A percentile compares a stretch with the other conserved stretches of the same genome.
These are phyloP conservation scores for Leccinum truebloodii DNA, from an alignment of 768 basidiomycete species.

Conservation along the genomic window DNA sequence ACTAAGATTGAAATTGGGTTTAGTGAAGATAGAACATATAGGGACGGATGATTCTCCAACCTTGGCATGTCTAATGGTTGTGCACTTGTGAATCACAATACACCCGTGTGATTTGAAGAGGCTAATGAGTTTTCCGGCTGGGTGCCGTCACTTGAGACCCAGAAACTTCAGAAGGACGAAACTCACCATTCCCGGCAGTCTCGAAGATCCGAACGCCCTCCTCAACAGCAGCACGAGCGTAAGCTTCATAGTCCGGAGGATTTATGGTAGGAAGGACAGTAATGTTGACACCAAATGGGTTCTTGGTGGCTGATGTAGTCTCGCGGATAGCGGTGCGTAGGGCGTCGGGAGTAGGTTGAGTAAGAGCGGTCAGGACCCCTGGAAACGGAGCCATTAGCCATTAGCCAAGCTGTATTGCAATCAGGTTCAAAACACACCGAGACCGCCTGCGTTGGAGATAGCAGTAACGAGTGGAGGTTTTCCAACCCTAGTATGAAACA, in stretches of 20 bases:
- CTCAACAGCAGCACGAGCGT: conserved; percentile 77
- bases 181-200: conserved; percentile 87
- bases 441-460: conserved; percentile 80
- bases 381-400: conserved; percentile 1
- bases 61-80: conserved; percentile 83
- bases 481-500: conserved; percentile 63
- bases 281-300: conserved; percentile 85
- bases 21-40: neutral
- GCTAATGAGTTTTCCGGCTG: conserved; percentile 76
- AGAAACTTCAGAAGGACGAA: neutral
- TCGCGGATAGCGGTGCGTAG: conserved; percentile 79
- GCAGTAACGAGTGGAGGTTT: conserved; percentile 72
- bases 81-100: conserved; percentile 89
- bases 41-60: conserved; percentile 41
- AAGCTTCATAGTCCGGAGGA: conserved; percentile 88
- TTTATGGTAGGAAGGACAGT: conserved; percentile 87
- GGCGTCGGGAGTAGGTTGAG: conserved; percentile 83
- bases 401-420: neutral
- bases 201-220: conserved; percentile 90
- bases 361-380: conserved; percentile 86
- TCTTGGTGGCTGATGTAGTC: conserved; percentile 64
- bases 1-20: conserved; percentile 29
- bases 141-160: neutral
- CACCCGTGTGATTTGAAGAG: conserved; percentile 80
- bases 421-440: conserved; percentile 47